Base-by-base conservation (phyloP, 176 grass and related monocot genomes). In the Juncus inflexus region DNA sequence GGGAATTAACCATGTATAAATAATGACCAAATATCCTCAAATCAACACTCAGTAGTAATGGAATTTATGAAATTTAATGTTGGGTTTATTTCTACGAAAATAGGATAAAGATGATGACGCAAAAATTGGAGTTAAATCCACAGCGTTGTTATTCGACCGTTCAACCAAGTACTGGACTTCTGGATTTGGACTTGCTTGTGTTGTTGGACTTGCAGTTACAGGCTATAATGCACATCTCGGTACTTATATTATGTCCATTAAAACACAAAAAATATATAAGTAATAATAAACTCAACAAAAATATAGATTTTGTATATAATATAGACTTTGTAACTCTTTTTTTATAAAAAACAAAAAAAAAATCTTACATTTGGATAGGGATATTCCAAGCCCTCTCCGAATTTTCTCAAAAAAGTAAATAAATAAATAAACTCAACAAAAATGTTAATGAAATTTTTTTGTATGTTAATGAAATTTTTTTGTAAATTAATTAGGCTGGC, bases 171-270 rank as follows among this genome's bases (percentile, higher is more conserved):
- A 13, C 56, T 84, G 81, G 81, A 62, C 69, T 67, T 50, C 58
- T 58, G 76, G 76, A 6, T 84, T 84, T 79, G 81, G 62, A 53
- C 49, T 70, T 35, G 57, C 64, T n/a, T 84, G 70, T 53, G 59
- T 84, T 37, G 57, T 75, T 36, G 49, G 14, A 12, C 66, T 84
- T 61, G 64, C 13, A 3, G 62, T 84, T 37, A 73, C 60, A 9
- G 81, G 81, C 4, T 75, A 75, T 12, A 79, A 84, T 70, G 81
- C 81, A 51, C 50, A 70, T 52, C 76, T 84, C 63, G 81, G 81
- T 84, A 75, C 16, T 40, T 49, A 35, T 58, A 45, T 10, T 28
- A 28, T 28, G 19, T 56, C 10, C 12, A 56, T 56, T 56, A 11
- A 13, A 13, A 13, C 10, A 56, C 52, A 56, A 56, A 56, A 56